These are phyloP conservation scores for Aspergillus brasiliensis DNA, from an alignment of 2,329 filamentous ascomycete species.

Conservation along the genomic window DNA sequence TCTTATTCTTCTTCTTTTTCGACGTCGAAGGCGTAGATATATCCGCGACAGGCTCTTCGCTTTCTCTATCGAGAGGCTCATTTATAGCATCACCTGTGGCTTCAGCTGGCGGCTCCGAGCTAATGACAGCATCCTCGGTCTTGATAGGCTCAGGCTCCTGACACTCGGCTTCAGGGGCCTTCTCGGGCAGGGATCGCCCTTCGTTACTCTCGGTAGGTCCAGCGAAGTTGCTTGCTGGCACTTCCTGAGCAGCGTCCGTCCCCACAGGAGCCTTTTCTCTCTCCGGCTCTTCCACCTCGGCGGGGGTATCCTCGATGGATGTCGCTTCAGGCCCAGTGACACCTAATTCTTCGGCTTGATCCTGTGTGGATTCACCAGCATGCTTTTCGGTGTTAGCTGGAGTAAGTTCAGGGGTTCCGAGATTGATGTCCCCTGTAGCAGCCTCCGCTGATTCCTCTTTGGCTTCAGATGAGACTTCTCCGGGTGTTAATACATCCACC, in stretches of 20 bases:
- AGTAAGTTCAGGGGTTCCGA: constrained; percentile 1
- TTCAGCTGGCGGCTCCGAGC: constrained; percentile 12
- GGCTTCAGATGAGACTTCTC: background rate
- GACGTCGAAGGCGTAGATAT: constrained; percentile 18
- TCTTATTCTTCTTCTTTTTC: constrained; percentile 41
- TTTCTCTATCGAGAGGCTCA: background rate
- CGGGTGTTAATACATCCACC: background rate
- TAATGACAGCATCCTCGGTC: background rate
- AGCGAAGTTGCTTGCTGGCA: background rate
- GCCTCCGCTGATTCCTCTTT: background rate
- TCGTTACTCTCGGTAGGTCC: background rate
- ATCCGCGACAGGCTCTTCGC: constrained; percentile 19
- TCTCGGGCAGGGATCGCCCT: background rate
- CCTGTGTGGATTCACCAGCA: constrained; percentile 3
- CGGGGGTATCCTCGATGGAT: background rate
- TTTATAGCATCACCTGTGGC: background rate
- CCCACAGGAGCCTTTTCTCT: background rate
- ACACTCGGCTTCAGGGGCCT: background rate
- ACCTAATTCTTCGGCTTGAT: constrained; percentile 13
- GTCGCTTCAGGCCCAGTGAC: background rate
- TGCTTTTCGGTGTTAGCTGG: constrained; percentile 9
- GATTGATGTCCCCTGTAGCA: background rate
- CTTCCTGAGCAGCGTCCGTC: background rate
- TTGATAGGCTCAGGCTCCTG: background rate
- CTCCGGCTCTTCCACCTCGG: background rate